A percentile compares a stretch with the other conserved stretches of the same genome.
Evolutionary conservation across 768 basidiomycete genomes (phyloP).

Genomic region (Tricholoma hemisulphureum): DNA sequence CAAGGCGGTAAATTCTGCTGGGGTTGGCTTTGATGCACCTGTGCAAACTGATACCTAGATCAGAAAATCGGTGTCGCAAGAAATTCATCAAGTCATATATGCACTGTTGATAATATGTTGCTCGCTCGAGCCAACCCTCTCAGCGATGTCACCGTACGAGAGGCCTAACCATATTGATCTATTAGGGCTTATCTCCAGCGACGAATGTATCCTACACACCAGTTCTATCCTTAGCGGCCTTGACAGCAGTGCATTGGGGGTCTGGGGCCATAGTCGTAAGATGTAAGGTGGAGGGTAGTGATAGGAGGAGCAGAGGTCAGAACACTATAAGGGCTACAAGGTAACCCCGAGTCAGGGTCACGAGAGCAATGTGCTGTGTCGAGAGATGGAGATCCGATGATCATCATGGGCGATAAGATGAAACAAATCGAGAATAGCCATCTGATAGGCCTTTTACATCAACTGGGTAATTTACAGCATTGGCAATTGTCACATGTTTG

Average conservation of each 20-base stretch:
- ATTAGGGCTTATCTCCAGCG: background rate
- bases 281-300: background rate
- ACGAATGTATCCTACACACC: slow-evolving; percentile 35
- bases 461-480: too few species aligned
- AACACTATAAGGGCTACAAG: background rate
- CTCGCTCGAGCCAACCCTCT: slow-evolving; percentile 38
- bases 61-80: background rate
- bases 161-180: slow-evolving; percentile 33
- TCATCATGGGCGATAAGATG: slow-evolving; percentile 11
- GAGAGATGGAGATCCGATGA: slow-evolving; percentile 10
- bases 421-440: too few species aligned
- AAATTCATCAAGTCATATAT: slow-evolving; percentile 18
- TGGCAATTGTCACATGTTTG: too few species aligned
- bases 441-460: too few species aligned
- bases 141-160: slow-evolving; percentile 50
- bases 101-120: slow-evolving; percentile 55
- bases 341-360: background rate
- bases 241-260: slow-evolving; percentile 60
- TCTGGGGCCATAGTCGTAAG: slow-evolving; percentile 25
- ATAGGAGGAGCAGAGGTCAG: background rate
- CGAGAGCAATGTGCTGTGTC: too few species aligned
- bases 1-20: slow-evolving; percentile 49
- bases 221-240: slow-evolving; percentile 45
- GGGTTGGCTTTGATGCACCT: slow-evolving; percentile 40
- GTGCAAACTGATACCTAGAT: slow-evolving; percentile 43